phyloP scores from a whole-genome alignment of 495 filamentous ascomycete species.

The Parachaetomium inaequale region DNA sequence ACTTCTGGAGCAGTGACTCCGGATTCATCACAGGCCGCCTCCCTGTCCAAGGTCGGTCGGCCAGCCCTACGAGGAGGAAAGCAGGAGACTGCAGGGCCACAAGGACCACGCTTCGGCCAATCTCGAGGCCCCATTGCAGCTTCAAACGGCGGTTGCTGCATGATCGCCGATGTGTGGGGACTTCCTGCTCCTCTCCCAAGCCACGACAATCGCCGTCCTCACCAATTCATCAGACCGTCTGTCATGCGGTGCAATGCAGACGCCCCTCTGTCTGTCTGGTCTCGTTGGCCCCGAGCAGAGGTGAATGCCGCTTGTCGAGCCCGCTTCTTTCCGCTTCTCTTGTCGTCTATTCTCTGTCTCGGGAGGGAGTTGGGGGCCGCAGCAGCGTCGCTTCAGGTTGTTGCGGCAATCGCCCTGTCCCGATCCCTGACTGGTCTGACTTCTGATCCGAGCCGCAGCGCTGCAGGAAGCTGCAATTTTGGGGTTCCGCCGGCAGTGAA shows the following conservation, averaged over 20 bases:
- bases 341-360: no score
- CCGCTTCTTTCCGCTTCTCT: not conserved
- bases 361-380: not conserved
- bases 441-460: not conserved
- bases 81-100: conserved; percentile 5
- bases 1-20: not conserved
- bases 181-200: not conserved
- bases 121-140: not conserved
- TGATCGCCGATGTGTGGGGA: conserved; percentile 1
- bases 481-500: not conserved
- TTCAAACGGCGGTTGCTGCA: not conserved
- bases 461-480: not conserved
- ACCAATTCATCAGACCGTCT: not conserved
- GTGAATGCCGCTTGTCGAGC: not conserved
- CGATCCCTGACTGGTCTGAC: not conserved
- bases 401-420: not conserved
- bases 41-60: not conserved
- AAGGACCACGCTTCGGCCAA: conserved; percentile 3
- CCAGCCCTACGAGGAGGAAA: conserved; percentile 12
- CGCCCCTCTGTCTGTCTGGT: not conserved
- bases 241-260: not conserved
- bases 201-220: not conserved
- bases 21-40: not conserved
- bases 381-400: conserved; percentile 4
- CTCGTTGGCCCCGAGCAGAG: not conserved